A percentile compares a stretch with the other conserved stretches of the same genome.
Conservation (phyloP, 257 asterid species). For the Solanum sejunctum region DNA sequence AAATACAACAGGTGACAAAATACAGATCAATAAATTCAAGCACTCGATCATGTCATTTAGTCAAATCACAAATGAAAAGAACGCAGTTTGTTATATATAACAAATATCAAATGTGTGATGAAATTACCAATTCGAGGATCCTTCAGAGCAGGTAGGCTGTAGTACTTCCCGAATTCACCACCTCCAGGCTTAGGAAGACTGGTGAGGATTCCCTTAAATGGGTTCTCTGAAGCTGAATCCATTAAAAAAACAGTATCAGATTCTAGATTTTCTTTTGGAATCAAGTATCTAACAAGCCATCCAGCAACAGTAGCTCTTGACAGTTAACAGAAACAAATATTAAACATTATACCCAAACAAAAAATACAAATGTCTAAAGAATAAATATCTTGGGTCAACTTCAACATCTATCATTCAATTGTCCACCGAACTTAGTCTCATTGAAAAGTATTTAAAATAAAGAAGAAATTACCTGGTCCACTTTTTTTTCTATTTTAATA, state of each 20-base stretch:
- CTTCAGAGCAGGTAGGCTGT: conserved; percentile 76
- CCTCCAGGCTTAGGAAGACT: conserved; percentile 84
- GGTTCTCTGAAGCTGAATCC: conserved; percentile 60
- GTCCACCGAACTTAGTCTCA: neutral
- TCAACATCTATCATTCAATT: neutral
- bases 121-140: conserved; percentile 78
- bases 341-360: neutral
- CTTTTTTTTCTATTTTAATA: neutral
- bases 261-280: neutral
- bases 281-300: neutral
- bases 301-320: neutral
- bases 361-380: neutral
- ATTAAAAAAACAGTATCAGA: neutral
- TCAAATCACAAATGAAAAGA: neutral
- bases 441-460: neutral
- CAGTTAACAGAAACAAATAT: neutral
- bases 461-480: neutral
- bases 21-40: neutral
- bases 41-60: neutral
- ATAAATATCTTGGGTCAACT: neutral
- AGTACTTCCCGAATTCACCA: conserved; percentile 85
- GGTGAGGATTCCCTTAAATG: conserved; percentile 64
- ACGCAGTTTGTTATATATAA: neutral
- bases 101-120: neutral
- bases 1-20: neutral